These are phyloP conservation scores for Phytophthora fragariae DNA, from an alignment of 352 stramenopile species.

Conservation along the genomic window DNA sequence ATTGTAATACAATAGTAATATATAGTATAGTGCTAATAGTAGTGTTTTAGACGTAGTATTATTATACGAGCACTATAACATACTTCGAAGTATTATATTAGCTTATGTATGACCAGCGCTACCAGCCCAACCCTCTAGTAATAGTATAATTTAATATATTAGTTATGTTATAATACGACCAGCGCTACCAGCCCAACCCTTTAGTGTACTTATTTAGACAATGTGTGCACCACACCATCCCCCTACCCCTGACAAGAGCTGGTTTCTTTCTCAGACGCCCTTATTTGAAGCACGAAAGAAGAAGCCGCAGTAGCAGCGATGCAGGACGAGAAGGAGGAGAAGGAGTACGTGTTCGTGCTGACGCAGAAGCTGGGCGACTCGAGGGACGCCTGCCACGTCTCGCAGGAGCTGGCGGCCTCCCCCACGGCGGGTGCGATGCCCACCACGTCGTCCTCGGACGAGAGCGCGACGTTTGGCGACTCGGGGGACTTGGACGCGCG, in stretches of 20 bases:
- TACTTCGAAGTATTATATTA: too few relatives aligned
- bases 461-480: slow-evolving; percentile 41
- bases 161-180: too few relatives aligned
- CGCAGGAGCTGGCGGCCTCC: slow-evolving; percentile 36
- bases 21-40: too few relatives aligned
- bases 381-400: slow-evolving; percentile 35
- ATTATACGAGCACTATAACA: too few relatives aligned
- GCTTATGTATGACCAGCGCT: too few relatives aligned
- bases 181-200: too few relatives aligned
- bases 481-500: slow-evolving; percentile 35
- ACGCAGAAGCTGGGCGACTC: slow-evolving; percentile 42
- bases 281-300: slow-evolving; percentile 7
- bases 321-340: slow-evolving; percentile 52
- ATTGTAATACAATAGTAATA: too few relatives aligned
- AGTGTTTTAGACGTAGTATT: too few relatives aligned
- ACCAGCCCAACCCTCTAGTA: too few relatives aligned
- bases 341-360: slow-evolving; percentile 83
- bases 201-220: too few relatives aligned
- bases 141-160: too few relatives aligned
- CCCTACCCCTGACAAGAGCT: slow-evolving; percentile 5
- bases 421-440: slow-evolving; percentile 24
- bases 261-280: slow-evolving; percentile 3
- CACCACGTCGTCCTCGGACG: slow-evolving; percentile 40
- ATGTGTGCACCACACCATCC: neutral
- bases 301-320: slow-evolving; percentile 24